These are phyloP conservation scores for Pestalotiopsis sp. DNA, from an alignment of 2,329 filamentous ascomycete genomes.

Conservation along the genomic window DNA sequence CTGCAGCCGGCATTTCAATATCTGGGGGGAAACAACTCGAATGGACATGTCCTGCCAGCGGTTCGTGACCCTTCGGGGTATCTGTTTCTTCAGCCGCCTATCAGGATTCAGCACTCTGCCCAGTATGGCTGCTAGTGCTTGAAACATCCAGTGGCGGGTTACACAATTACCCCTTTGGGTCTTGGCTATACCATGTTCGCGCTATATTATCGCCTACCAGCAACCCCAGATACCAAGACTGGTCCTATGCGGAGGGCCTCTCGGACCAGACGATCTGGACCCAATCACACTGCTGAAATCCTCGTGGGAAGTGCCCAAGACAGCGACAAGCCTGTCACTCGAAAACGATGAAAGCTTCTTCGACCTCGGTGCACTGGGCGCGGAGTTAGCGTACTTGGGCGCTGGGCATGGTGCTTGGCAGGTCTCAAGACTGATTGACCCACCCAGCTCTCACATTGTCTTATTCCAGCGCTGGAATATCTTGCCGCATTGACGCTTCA, in stretches of 20 bases:
- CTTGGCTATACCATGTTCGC: conserved; percentile 3
- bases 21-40: not conserved
- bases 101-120: not conserved
- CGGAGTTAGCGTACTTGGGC: not conserved
- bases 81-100: not conserved
- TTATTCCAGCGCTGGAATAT: conserved; percentile 11
- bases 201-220: not conserved
- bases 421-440: conserved; percentile 20
- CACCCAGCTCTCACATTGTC: conserved; percentile 29
- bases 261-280: not conserved
- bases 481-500: conserved; percentile 29
- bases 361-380: conserved; percentile 7
- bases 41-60: not conserved
- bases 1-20: not conserved
- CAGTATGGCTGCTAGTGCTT: not conserved
- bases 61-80: not conserved
- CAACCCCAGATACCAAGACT: conserved; percentile 7
- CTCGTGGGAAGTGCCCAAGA: not conserved
- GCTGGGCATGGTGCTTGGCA: conserved; percentile 11
- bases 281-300: not conserved
- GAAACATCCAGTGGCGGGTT: conserved; percentile 4
- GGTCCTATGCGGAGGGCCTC: not conserved
- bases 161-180: conserved; percentile 7
- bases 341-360: conserved; percentile 7
- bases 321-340: conserved; percentile 1